Percentiles rank a stretch among this genome's conserved stretches.
These are phyloP conservation scores for Biscutella auriculata DNA, from an alignment of 441 rosid genomes.

Conservation along the genomic window DNA sequence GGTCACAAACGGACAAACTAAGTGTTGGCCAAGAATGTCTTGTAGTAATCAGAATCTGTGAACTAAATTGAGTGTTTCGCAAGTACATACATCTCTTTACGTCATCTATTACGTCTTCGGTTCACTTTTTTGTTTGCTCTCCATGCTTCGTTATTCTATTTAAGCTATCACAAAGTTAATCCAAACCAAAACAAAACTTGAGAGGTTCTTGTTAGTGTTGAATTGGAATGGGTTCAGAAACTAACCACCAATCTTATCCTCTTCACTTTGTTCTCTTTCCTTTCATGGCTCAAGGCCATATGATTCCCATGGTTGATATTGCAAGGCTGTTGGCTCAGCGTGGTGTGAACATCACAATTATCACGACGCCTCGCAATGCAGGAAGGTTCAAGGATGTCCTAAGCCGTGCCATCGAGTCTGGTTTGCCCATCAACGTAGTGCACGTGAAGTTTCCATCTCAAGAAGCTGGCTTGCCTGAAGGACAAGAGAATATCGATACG, in stretches of 20 bases:
- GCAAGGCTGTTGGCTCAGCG: constrained; percentile 22
- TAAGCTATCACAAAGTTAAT: background rate
- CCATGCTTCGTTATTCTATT: constrained; percentile 6
- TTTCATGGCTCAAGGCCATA: constrained; percentile 26
- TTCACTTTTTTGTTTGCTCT: background rate
- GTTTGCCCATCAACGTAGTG: constrained; percentile 13
- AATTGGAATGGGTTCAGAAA: background rate
- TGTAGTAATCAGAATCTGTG: constrained; percentile 2
- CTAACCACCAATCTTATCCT: background rate
- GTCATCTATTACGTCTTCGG: constrained; percentile 17
- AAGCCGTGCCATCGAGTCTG: constrained; percentile 7
- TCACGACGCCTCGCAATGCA: constrained; percentile 19
- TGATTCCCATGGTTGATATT: constrained; percentile 21
- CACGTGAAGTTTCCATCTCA: constrained; percentile 17
- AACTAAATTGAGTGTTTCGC: constrained; percentile 7
- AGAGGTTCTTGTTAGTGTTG: background rate
- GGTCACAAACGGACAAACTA: constrained; percentile 10
- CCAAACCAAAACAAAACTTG: constrained; percentile 3
- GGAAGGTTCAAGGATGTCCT: constrained; percentile 10
- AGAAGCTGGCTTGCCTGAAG: constrained; percentile 24
- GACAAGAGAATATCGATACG: constrained; percentile 17
- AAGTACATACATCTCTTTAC: constrained; percentile 5
- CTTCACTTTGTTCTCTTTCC: constrained; percentile 23
- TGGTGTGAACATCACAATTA: constrained; percentile 6
- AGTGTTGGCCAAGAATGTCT: constrained; percentile 5